Evolutionary conservation across 768 basidiomycete genomes (phyloP).

Genomic region (Pulveroboletus sp.): DNA sequence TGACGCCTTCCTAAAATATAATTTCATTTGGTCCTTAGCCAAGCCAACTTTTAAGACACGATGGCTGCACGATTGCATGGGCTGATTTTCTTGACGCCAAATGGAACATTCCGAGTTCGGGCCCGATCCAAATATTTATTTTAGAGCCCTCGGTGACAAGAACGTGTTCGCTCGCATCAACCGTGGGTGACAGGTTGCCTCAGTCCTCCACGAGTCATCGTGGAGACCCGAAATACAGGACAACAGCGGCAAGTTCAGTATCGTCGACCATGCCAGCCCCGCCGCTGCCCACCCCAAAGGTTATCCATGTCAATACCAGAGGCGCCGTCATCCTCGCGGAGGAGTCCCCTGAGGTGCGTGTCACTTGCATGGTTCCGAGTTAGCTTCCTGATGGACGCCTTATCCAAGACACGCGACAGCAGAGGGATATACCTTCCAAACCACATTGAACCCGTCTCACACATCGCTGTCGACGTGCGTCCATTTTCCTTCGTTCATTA

Average conservation of each 20-base stretch:
- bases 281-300: slow-evolving; percentile 73
- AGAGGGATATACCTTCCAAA: slow-evolving; percentile 97
- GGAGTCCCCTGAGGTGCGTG: slow-evolving; percentile 86
- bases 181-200: slow-evolving; percentile 19
- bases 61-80: slow-evolving; percentile 2
- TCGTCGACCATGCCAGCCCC: slow-evolving; percentile 43
- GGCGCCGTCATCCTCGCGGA: slow-evolving; percentile 92
- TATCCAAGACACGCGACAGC: slow-evolving; percentile 77
- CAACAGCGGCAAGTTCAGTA: slow-evolving; percentile 10
- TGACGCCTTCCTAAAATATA: no score
- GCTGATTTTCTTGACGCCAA: slow-evolving; percentile 7
- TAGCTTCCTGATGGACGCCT: slow-evolving; percentile 13
- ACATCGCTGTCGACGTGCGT: slow-evolving; percentile 95
- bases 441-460: slow-evolving; percentile 95
- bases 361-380: slow-evolving; percentile 1
- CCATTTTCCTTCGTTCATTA: neutral
- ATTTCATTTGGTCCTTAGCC: no score
- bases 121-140: neutral
- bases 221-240: slow-evolving; percentile 13
- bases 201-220: slow-evolving; percentile 5
- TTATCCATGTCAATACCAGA: slow-evolving; percentile 92
- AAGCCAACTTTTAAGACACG: neutral
- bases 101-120: slow-evolving; percentile 2
- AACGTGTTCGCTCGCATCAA: slow-evolving; percentile 4
- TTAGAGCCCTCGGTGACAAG: no score